Base-by-base conservation (phyloP, 108 stramenopile species). In the Cyclotella distinguenda region DNA sequence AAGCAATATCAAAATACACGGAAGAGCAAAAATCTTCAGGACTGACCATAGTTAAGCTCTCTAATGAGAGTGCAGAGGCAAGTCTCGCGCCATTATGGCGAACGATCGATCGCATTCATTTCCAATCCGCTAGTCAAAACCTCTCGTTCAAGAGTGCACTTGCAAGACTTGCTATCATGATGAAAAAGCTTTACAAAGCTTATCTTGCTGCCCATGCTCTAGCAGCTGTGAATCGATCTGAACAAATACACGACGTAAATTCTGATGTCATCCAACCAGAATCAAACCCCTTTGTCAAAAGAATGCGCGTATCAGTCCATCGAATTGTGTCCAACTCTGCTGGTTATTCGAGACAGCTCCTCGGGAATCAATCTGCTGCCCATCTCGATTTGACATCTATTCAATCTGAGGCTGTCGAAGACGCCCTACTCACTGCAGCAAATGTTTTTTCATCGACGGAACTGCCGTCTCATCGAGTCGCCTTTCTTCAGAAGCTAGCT, bases 201-300 rank as follows among this genome's bases (percentile, higher is more conserved):
- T 94, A 94, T 56, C 85, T 94, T 54, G 93, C 89, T 25, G 88
- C 86, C n/a, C 89, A 90, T 63, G 93, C 89, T 25, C 61, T 94
- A 18, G 80, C 82, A 1, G 83, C 83, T 40, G 58, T 89, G 6
- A 84, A 76, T 57, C 47, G 80, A 22, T 54, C 72, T 36, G 60
- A 74, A 52, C 49, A 48, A 52, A 51, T 46, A 18, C 52, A 47
- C 19, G 53, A 54, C 28, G 18, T 44, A 30, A 27, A 9, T 25
- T 66, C 47, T 9, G 72, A 82, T 42, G 80, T 62, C 33, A 36
- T 40, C 2, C 34, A 53, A 32, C 39, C 50, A 2, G 74, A 84
- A 58, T 55, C 79, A 21, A 84, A 87, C 60, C 69, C 81, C 2
- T 55, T 78, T 44, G 60, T 81, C 15, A 77, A 86, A 60, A 79